Conservation (phyloP, 176 grass and related monocot species). For the Pharus latifolius region DNA sequence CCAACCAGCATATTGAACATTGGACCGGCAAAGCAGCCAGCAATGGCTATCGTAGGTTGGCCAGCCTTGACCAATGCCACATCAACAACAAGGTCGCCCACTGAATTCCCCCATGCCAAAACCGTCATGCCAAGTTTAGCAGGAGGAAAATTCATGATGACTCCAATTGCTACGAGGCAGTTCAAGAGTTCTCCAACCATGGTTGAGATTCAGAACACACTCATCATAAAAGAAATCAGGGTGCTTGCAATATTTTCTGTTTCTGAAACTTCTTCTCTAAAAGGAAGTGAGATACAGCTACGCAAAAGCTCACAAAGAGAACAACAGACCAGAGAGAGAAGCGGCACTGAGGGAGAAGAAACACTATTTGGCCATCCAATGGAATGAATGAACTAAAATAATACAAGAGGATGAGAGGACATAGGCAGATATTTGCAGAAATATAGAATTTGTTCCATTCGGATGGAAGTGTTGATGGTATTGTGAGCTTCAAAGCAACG, state of each 20-base stretch:
- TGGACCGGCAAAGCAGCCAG: slow-evolving; percentile 90
- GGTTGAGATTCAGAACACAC: slow-evolving; percentile 91
- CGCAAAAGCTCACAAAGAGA: slow-evolving; percentile 47
- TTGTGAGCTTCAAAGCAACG: slow-evolving; percentile 67
- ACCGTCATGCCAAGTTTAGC: slow-evolving; percentile 89
- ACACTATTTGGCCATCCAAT: slow-evolving; percentile 65
- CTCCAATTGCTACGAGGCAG: slow-evolving; percentile 71
- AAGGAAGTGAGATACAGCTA: slow-evolving; percentile 61
- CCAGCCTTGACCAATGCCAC: slow-evolving; percentile 65
- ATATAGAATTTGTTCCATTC: slow-evolving; percentile 57
- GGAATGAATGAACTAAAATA: slow-evolving; percentile 71
- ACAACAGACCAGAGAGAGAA: slow-evolving; percentile 74
- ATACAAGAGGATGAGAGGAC: slow-evolving; percentile 70
- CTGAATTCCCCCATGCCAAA: slow-evolving; percentile 90
- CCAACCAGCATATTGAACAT: slow-evolving; percentile 98
- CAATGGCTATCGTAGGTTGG: slow-evolving; percentile 63
- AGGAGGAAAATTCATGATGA: slow-evolving; percentile 70
- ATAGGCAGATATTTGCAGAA: slow-evolving; percentile 65
- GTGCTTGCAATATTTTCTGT: slow-evolving; percentile 33
- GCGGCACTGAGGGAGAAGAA: slow-evolving; percentile 53
- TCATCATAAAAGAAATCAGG: slow-evolving; percentile 77
- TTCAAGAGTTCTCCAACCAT: slow-evolving; percentile 91
- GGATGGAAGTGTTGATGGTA: slow-evolving; percentile 64
- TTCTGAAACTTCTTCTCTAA: slow-evolving; percentile 53
- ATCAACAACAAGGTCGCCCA: slow-evolving; percentile 80